These are phyloP conservation scores for Middelhovenomyces tepae DNA, from an alignment of 805 yeast species.

Conservation along the genomic window DNA sequence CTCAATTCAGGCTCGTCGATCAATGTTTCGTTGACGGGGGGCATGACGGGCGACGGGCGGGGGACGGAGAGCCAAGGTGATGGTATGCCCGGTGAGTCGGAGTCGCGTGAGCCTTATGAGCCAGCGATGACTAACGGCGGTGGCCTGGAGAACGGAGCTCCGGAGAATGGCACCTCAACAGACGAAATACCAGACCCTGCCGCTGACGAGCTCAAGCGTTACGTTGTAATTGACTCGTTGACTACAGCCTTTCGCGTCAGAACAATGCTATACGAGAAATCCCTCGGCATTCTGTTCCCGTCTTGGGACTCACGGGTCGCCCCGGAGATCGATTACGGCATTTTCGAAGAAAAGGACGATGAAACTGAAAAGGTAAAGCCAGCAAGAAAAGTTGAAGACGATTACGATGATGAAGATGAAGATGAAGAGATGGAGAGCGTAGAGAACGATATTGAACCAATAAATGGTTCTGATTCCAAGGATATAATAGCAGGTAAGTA, in stretches of 20 bases:
- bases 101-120: too few relatives aligned
- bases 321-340: slow-evolving; percentile 17
- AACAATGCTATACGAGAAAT: slow-evolving; percentile 32
- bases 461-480: slow-evolving; percentile 27
- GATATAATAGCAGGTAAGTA: too few relatives aligned
- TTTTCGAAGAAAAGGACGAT: slow-evolving; percentile 17
- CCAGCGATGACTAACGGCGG: too few relatives aligned
- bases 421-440: too few relatives aligned
- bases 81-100: too few relatives aligned
- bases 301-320: slow-evolving; percentile 8
- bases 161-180: too few relatives aligned
- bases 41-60: too few relatives aligned
- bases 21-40: too few relatives aligned
- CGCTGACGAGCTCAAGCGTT: slow-evolving; percentile 6
- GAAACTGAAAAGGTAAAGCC: slow-evolving; percentile 3
- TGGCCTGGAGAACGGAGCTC: too few relatives aligned
- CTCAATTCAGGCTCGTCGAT: too few relatives aligned
- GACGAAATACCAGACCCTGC: slow-evolving; percentile 7
- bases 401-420: slow-evolving; percentile 33
- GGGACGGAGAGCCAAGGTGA: too few relatives aligned
- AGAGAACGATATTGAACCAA: slow-evolving; percentile 18
- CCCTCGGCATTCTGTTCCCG: slow-evolving; percentile 23
- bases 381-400: slow-evolving; percentile 18
- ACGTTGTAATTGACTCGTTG: slow-evolving; percentile 23
- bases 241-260: slow-evolving; percentile 31